Percentiles rank a stretch among this genome's conserved stretches.
phyloP scores from a whole-genome alignment of 345 rosid genomes.

The Murraya koenigii region DNA sequence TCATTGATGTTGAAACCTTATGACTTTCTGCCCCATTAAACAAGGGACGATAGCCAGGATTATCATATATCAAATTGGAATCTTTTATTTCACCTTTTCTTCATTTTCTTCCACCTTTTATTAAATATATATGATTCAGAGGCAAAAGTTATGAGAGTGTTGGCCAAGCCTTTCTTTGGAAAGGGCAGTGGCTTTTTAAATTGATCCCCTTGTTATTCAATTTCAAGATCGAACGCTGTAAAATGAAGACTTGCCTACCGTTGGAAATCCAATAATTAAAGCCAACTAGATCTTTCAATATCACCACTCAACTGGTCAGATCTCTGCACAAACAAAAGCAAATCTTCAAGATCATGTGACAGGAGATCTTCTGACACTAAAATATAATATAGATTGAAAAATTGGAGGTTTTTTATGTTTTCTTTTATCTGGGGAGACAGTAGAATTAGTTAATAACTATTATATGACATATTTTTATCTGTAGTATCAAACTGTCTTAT shows the following conservation, averaged over 20 bases:
- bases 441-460: too few species aligned
- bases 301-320: background rate
- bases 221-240: too few species aligned
- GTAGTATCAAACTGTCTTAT: too few species aligned
- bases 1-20: background rate
- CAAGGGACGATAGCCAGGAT: background rate
- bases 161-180: background rate
- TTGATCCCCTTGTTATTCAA: background rate
- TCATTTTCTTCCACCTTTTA: too few species aligned
- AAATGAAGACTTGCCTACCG: background rate
- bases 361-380: background rate
- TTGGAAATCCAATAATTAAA: constrained; percentile 2
- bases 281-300: background rate
- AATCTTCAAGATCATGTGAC: background rate
- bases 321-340: background rate
- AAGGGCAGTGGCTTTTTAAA: background rate
- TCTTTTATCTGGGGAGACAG: too few species aligned
- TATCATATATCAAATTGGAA: background rate
- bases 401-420: too few species aligned
- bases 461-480: too few species aligned
- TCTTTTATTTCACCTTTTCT: background rate
- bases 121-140: background rate
- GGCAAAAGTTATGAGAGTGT: background rate
- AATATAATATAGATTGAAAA: background rate
- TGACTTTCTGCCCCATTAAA: background rate